Percentiles rank a stretch among this genome's conserved stretches.
These are phyloP conservation scores for Amanita inopinata DNA, from an alignment of 768 basidiomycete genomes.

Conservation along the genomic window DNA sequence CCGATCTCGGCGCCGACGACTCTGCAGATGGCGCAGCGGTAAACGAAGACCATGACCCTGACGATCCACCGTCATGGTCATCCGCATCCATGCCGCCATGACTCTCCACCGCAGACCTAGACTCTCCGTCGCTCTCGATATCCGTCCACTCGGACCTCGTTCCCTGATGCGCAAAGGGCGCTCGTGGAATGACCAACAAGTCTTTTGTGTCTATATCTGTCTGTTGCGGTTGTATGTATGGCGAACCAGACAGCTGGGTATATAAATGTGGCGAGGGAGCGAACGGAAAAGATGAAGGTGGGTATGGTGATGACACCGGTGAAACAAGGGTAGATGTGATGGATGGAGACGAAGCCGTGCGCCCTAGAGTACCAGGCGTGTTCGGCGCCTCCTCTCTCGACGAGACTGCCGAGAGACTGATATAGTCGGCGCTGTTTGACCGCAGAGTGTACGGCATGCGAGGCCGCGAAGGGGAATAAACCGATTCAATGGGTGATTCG, in stretches of 20 bases:
- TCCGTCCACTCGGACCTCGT: slow-evolving; percentile 3
- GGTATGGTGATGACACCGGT: slow-evolving; percentile 5
- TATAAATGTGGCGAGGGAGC: neutral
- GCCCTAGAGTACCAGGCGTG: no score
- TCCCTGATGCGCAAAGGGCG: neutral
- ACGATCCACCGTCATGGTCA: slow-evolving; percentile 2
- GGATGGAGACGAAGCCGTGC: no score
- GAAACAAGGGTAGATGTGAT: neutral
- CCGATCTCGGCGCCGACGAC: neutral
- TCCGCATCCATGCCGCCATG: slow-evolving; percentile 5
- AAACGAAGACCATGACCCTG: slow-evolving; percentile 3
- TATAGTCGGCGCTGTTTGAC: slow-evolving; percentile 8
- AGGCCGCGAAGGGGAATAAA: slow-evolving; percentile 11
- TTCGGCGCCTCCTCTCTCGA: neutral
- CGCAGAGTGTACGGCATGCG: slow-evolving; percentile 12
- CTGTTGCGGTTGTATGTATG: slow-evolving; percentile 12
- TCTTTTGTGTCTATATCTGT: neutral
- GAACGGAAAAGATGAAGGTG: neutral
- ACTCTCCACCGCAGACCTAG: slow-evolving; percentile 7
- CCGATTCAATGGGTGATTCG: slow-evolving; percentile 24
- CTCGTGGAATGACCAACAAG: slow-evolving; percentile 4
- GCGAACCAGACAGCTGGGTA: slow-evolving; percentile 9
- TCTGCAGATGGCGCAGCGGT: neutral
- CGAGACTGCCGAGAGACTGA: slow-evolving; percentile 3
- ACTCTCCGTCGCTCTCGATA: slow-evolving; percentile 5